A percentile compares a stretch with the other conserved stretches of the same genome.
Evolutionary conservation across 2,329 filamentous ascomycete species (phyloP).

Genomic region (Xylariaceae sp.): DNA sequence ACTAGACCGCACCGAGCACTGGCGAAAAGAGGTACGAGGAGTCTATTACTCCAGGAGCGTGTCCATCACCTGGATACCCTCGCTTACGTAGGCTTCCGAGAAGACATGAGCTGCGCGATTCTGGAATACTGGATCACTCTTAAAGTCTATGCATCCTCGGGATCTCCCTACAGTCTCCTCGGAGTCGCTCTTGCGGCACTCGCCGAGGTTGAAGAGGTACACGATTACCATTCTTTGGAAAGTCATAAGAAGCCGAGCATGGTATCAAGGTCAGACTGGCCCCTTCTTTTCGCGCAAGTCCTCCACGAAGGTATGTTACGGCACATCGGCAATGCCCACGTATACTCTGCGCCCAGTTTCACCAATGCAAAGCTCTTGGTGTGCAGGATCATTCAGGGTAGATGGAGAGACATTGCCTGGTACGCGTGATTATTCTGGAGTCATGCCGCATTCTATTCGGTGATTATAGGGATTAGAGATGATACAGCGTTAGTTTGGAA

Average conservation of each 20-base stretch:
- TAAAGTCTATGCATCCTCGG: constrained; percentile 4
- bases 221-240: background rate
- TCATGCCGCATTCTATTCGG: too few relatives aligned
- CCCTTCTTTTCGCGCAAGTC: background rate
- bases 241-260: too few relatives aligned
- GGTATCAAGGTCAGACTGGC: too few relatives aligned
- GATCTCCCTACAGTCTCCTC: constrained; percentile 5
- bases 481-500: too few relatives aligned
- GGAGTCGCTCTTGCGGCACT: constrained; percentile 7
- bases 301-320: background rate
- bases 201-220: constrained; percentile 8
- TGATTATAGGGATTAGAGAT: too few relatives aligned
- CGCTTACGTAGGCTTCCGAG: constrained; percentile 4
- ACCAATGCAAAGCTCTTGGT: background rate
- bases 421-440: too few relatives aligned
- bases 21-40: background rate
- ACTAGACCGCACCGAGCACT: too few relatives aligned
- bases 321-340: background rate
- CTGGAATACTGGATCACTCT: constrained; percentile 6
- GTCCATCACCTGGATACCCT: background rate
- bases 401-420: background rate
- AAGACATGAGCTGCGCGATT: constrained; percentile 3
- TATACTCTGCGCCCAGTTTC: background rate
- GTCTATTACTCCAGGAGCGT: background rate
- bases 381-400: background rate